Evolutionary conservation across 306 rosid genomes (phyloP), one percentile per base, ranked within the genome.

Genomic region (Malus asiatica): DNA sequence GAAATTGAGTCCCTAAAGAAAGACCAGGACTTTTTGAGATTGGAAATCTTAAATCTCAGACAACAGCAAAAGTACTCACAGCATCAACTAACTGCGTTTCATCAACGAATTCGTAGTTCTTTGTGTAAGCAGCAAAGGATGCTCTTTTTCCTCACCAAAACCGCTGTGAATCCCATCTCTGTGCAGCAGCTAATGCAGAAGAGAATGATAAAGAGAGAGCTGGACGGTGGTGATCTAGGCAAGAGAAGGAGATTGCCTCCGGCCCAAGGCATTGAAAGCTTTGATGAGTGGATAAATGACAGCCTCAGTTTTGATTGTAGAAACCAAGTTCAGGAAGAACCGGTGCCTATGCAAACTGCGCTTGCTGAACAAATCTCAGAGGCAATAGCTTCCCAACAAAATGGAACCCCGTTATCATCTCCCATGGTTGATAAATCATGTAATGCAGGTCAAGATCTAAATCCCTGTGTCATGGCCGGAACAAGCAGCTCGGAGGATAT

Each of bases 1-100:
- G 92, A 95, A 53, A 78, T 92, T 14, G 93, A 90, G 78, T 76
- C 77, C 67, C 84, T 95, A 70, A 89, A 73, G 76, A 75, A 86
- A 52, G 97, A 95, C 64, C 93, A 89, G n/a, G 86, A 65, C 81
- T 35, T 78, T 32, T 16, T 92, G 81, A 84, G 81, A 78, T 59
- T 76, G 38, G 99, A 95, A 77, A 87, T 92, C 76, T 69, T 83
- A 80, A 92, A 84, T 65, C 86, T 92, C 66, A 87, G 88, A 68
- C 92, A 84, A 64, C 86, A 88, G 65, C 86, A 90, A 12, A 89
- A 87, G 79, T 79, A 78, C 70, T 88, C 96, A 0, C 86, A 79
- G 20, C 46, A 76, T 66, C 87, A 88, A n/a, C 80, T 92, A 40
- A 68, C 80, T 23, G 60, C 72, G 30, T 78, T 85, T 40, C 88